Conservation (phyloP, 495 filamentous ascomycete genomes). For the Penicillium bialowiezense region DNA sequence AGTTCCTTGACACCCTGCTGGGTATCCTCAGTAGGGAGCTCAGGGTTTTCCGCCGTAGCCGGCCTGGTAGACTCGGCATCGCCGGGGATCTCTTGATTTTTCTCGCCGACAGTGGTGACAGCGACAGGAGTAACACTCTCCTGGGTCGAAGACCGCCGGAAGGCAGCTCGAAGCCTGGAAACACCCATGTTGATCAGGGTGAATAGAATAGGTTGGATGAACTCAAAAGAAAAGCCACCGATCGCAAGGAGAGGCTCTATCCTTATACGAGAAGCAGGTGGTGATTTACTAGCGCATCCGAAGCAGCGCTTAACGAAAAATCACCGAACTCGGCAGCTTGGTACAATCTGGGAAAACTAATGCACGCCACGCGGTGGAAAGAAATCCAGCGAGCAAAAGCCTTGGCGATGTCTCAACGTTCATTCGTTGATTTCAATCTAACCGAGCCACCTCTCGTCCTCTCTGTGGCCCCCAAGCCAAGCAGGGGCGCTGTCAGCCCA, state of each 20-base stretch:
- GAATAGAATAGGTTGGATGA: neutral
- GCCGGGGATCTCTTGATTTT: conserved; percentile 5
- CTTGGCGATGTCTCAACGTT: conserved; percentile 7
- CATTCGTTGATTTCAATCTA: neutral
- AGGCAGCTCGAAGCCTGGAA: conserved; percentile 8
- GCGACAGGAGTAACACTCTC: conserved; percentile 5
- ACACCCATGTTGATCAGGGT: conserved; percentile 1
- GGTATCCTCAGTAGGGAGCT: conserved; percentile 16
- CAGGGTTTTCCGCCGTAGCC: neutral
- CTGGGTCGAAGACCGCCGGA: conserved; percentile 10
- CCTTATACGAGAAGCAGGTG: neutral
- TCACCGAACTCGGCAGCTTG: conserved; percentile 6
- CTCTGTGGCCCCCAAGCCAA: neutral
- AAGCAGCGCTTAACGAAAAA: neutral
- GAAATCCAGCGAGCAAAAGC: neutral
- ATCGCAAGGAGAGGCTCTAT: neutral
- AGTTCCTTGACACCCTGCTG: conserved; percentile 44
- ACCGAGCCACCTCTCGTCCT: neutral
- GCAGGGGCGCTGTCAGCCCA: conserved; percentile 1
- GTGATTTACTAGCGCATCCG: neutral
- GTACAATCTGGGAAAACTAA: conserved; percentile 1
- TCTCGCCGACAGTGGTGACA: neutral
- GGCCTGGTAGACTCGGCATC: neutral
- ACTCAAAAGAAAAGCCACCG: conserved; percentile 3
- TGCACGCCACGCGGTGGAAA: conserved; percentile 2